phyloP scores from a whole-genome alignment of 2,329 filamentous ascomycete genomes.

The Cadophora gregata region DNA sequence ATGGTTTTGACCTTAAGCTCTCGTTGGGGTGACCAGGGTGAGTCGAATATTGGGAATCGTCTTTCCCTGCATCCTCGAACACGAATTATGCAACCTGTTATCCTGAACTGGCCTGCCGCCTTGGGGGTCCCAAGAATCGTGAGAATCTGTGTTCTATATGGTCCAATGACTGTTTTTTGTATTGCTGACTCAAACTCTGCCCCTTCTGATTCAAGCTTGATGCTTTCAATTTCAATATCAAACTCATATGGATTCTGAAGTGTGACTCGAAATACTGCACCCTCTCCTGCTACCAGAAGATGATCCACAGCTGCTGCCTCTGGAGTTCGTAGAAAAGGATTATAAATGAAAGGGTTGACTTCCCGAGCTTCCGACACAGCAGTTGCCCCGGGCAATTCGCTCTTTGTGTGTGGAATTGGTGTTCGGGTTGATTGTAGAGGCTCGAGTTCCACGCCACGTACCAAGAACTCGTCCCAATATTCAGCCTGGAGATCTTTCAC shows the following conservation, averaged over 20 bases:
- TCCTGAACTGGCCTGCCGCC: constrained; percentile 69
- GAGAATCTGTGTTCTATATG: constrained; percentile 82
- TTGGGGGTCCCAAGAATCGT: constrained; percentile 72
- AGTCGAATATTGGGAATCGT: constrained; percentile 81
- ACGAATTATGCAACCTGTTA: constrained; percentile 80
- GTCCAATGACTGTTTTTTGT: constrained; percentile 73
- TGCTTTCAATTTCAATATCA: constrained; percentile 84
- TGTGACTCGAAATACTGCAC: constrained; percentile 78
- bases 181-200: constrained; percentile 71
- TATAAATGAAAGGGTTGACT: constrained; percentile 90
- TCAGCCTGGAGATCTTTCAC: constrained; percentile 74
- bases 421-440: constrained; percentile 62
- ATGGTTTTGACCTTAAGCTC: constrained; percentile 79
- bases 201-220: constrained; percentile 77
- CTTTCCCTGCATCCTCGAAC: constrained; percentile 83
- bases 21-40: constrained; percentile 74
- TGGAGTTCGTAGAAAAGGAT: constrained; percentile 79
- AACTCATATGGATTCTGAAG: constrained; percentile 96
- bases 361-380: constrained; percentile 48
- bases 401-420: constrained; percentile 68
- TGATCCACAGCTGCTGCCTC: constrained; percentile 65
- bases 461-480: constrained; percentile 96
- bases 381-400: constrained; percentile 54
- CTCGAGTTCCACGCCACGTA: constrained; percentile 77
- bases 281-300: constrained; percentile 79